Conservation (phyloP, 2,329 filamentous ascomycete species). For the Diaporthe caulivora region DNA sequence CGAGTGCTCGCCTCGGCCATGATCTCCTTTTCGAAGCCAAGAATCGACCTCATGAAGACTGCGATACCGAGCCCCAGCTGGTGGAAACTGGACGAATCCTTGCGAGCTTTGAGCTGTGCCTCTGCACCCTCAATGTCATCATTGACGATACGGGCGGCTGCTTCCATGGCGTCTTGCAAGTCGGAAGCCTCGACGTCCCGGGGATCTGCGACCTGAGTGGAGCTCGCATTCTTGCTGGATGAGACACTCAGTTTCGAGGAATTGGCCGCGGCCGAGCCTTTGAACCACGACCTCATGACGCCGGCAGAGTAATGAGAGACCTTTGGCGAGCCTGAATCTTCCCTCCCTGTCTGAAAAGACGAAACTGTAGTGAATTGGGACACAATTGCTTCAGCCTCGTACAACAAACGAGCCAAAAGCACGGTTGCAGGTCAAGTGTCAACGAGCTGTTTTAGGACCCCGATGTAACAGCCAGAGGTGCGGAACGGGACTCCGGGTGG, state of each 20-base stretch:
- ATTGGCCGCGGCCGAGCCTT: slow-evolving; percentile 19
- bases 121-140: slow-evolving; percentile 92
- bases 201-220: slow-evolving; percentile 37
- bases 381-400: neutral
- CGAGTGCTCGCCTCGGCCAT: slow-evolving; percentile 85
- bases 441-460: slow-evolving; percentile 14
- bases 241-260: slow-evolving; percentile 30
- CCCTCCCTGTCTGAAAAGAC: neutral
- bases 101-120: slow-evolving; percentile 76
- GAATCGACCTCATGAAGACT: slow-evolving; percentile 85
- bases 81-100: slow-evolving; percentile 88
- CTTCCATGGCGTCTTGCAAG: slow-evolving; percentile 71
- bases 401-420: neutral
- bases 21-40: slow-evolving; percentile 92
- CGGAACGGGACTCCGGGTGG: neutral
- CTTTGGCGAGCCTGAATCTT: neutral
- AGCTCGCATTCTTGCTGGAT: slow-evolving; percentile 33
- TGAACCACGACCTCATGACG: slow-evolving; percentile 39
- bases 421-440: slow-evolving; percentile 9
- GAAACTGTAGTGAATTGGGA: neutral
- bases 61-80: slow-evolving; percentile 84
- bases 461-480: slow-evolving; percentile 9
- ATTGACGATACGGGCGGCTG: slow-evolving; percentile 82
- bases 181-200: slow-evolving; percentile 61
- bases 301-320: neutral